Conservation (phyloP, 164 flowering plant genomes). For the Kalanchoe fedtschenkoi region DNA sequence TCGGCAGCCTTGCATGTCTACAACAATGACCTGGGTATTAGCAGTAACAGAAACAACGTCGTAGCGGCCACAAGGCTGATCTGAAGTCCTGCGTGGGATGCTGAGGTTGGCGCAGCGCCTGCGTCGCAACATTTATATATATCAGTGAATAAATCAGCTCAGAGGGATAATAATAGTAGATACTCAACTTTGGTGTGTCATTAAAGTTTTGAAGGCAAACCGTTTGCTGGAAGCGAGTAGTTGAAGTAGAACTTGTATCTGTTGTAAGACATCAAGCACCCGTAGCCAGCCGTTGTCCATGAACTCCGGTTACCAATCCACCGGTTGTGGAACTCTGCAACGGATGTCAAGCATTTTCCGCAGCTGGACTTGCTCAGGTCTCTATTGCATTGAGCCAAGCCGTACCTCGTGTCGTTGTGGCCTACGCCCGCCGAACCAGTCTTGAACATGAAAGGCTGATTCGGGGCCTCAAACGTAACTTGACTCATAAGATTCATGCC, state of each 20-base stretch:
- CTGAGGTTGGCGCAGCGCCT: no score
- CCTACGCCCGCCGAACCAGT: constrained; percentile 11
- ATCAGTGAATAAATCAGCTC: no score
- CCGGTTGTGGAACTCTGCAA: no score
- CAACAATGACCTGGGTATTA: no score
- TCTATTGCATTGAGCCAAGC: constrained; percentile 22
- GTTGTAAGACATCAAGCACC: constrained; percentile 2
- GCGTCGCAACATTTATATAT: no score
- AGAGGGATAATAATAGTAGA: no score
- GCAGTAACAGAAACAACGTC: no score
- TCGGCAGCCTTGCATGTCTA: no score
- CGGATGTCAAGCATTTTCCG: constrained; percentile 15
- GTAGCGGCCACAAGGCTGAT: no score
- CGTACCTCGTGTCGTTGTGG: constrained; percentile 16
- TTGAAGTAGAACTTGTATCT: constrained; percentile 7
- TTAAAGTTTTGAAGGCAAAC: no score
- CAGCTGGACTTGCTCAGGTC: constrained; percentile 13
- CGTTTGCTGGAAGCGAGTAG: not conserved
- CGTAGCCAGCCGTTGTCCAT: not conserved
- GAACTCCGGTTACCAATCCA: not conserved
- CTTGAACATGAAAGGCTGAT: constrained; percentile 11
- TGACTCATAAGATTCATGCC: not conserved
- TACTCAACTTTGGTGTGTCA: no score
- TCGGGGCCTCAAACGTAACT: not conserved
- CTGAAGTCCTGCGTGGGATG: no score